Percentiles rank a stretch among this genome's conserved stretches.
Conservation (phyloP, 352 stramenopile genomes). For the Hyaloperonospora brassicae region DNA sequence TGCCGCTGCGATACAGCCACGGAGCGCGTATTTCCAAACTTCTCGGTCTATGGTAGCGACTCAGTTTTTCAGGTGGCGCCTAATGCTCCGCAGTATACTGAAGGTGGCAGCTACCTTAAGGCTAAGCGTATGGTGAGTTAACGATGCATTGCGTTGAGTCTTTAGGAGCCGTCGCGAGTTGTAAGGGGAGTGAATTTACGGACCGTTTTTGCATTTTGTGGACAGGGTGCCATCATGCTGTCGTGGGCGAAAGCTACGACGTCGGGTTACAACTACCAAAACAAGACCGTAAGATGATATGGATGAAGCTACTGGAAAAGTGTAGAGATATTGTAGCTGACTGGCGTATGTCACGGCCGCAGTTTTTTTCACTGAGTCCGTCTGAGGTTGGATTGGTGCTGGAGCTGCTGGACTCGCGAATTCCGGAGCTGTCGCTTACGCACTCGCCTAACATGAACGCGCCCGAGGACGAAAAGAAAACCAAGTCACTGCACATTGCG, state of each 20-base stretch:
- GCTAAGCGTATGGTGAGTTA: constrained; percentile 59
- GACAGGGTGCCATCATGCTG: constrained; percentile 72
- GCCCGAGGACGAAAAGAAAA: constrained; percentile 41
- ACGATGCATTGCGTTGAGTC: not conserved
- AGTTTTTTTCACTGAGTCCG: constrained; percentile 79
- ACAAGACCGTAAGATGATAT: constrained; percentile 50
- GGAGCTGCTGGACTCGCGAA: constrained; percentile 62
- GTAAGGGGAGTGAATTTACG: constrained; percentile 3
- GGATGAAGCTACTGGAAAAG: not conserved
- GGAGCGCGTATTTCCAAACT: constrained; percentile 69
- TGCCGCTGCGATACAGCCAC: constrained; percentile 22
- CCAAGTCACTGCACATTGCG: constrained; percentile 42
- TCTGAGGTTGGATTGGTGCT: constrained; percentile 71
- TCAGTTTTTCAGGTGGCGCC: constrained; percentile 70
- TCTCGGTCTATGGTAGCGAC: constrained; percentile 63
- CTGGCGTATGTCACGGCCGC: constrained; percentile 6
- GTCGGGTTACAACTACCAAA: constrained; percentile 71
- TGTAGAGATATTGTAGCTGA: constrained; percentile 3
- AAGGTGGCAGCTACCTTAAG: constrained; percentile 67
- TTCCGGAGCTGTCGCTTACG: constrained; percentile 54
- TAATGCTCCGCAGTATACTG: constrained; percentile 55
- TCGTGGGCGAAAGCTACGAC: constrained; percentile 70
- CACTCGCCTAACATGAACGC: constrained; percentile 80
- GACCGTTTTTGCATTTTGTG: constrained; percentile 8
- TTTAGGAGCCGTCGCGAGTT: not conserved